A percentile compares a stretch with the other conserved stretches of the same genome.
These are phyloP conservation scores for Coprinopsis marcescibilis DNA, from an alignment of 768 basidiomycete genomes.

Conservation along the genomic window DNA sequence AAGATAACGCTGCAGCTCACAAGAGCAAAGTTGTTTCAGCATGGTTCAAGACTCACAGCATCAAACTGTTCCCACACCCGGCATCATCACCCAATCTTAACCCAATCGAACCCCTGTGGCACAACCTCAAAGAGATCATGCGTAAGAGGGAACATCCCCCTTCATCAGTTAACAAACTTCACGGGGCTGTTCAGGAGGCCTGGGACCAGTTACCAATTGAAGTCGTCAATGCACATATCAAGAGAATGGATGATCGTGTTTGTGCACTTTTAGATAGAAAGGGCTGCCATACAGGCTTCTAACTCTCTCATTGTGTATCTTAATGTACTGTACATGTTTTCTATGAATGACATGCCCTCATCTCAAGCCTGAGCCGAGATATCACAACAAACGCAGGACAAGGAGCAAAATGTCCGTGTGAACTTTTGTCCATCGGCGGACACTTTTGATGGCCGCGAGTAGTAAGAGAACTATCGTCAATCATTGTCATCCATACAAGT, in stretches of 20 bases:
- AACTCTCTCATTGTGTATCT: not conserved
- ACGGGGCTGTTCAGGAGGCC: not conserved
- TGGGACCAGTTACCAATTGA: not conserved
- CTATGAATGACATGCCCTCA: too few species aligned
- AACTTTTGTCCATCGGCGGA: too few species aligned
- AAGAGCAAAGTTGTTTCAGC: not conserved
- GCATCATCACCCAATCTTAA: constrained; percentile 1
- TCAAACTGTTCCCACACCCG: not conserved
- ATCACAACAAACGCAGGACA: too few species aligned
- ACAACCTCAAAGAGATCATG: not conserved
- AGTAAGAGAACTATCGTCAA: too few species aligned
- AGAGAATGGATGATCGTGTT: not conserved
- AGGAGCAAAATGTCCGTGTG: too few species aligned
- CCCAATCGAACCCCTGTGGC: constrained; percentile 2
- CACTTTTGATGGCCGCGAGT: too few species aligned
- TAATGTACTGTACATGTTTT: too few species aligned
- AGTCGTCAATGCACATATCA: not conserved
- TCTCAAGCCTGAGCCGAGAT: too few species aligned
- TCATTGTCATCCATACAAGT: too few species aligned
- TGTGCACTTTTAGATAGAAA: not conserved
- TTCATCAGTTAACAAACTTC: not conserved
- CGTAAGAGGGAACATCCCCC: not conserved
- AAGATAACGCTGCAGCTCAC: constrained; percentile 2
- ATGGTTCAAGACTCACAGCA: not conserved
- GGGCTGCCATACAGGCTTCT: not conserved